These are phyloP conservation scores for Panicum virgatum DNA, from an alignment of 202 grass and related monocot species.

Conservation along the genomic window DNA sequence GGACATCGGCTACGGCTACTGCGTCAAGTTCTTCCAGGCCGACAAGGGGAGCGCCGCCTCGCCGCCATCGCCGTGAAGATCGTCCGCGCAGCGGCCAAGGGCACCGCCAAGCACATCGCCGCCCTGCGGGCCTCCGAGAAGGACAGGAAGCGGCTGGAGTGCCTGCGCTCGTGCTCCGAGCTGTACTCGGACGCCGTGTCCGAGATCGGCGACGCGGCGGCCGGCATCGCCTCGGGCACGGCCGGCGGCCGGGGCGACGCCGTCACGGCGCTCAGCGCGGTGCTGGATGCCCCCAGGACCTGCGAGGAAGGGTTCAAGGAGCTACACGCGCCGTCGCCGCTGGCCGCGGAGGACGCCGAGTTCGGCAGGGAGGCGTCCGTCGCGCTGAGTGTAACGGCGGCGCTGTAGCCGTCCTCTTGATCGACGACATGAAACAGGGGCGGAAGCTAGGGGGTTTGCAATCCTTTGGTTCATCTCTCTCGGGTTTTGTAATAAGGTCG, in stretches of 20 bases:
- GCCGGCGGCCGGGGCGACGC: neutral
- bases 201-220: neutral
- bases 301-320: constrained; percentile 43
- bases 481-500: neutral
- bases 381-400: constrained; percentile 16
- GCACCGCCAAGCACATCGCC: constrained; percentile 7
- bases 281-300: neutral
- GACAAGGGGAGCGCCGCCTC: constrained; percentile 13
- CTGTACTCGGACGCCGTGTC: constrained; percentile 13
- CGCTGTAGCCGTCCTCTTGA: neutral
- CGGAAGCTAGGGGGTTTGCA: neutral
- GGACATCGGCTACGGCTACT: constrained; percentile 21
- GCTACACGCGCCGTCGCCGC: neutral
- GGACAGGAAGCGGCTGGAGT: neutral
- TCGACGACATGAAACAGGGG: too few species aligned
- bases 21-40: constrained; percentile 27
- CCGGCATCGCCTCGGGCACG: neutral
- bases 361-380: constrained; percentile 42
- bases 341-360: constrained; percentile 14
- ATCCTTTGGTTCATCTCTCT: neutral
- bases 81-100: neutral
- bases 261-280: constrained; percentile 15
- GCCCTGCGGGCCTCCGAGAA: constrained; percentile 18
- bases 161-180: constrained; percentile 14
- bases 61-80: constrained; percentile 31